A percentile compares a stretch with the other conserved stretches of the same genome.
These are phyloP conservation scores for Bipolaris bicolor DNA, from an alignment of 2,329 filamentous ascomycete genomes.

Conservation along the genomic window DNA sequence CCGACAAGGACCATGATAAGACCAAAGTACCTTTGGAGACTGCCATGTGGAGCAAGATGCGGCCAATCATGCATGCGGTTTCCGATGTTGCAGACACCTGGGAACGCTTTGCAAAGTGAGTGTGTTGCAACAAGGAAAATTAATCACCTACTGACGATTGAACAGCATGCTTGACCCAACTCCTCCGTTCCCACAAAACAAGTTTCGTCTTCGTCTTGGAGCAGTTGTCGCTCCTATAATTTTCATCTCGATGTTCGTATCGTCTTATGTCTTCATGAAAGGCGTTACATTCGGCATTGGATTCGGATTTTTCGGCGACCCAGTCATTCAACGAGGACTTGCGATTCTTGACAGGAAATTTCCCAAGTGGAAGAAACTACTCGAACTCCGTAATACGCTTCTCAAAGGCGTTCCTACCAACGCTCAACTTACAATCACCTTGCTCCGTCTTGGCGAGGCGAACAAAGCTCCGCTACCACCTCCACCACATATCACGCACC, in stretches of 20 bases:
- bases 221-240: conserved; percentile 53
- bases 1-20: conserved; percentile 67
- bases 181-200: conserved; percentile 54
- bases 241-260: conserved; percentile 52
- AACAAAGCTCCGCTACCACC: conserved; percentile 79
- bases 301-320: conserved; percentile 80
- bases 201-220: conserved; percentile 55
- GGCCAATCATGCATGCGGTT: conserved; percentile 72
- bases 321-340: conserved; percentile 67
- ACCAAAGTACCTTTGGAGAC: conserved; percentile 79
- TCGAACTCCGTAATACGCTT: conserved; percentile 76
- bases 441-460: conserved; percentile 80
- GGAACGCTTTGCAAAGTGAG: conserved; percentile 67
- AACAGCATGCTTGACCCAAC: conserved; percentile 55
- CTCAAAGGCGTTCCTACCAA: conserved; percentile 86
- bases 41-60: conserved; percentile 77
- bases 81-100: conserved; percentile 66
- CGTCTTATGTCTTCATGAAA: conserved; percentile 64
- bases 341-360: conserved; percentile 65
- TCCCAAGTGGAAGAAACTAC: conserved; percentile 75
- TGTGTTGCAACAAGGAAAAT: not conserved
- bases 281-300: conserved; percentile 70
- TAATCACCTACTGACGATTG: conserved; percentile 7
- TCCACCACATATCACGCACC: conserved; percentile 54
- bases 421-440: conserved; percentile 79